phyloP scores from a whole-genome alignment of 352 stramenopile species.

The Phytopythium sindhum region DNA sequence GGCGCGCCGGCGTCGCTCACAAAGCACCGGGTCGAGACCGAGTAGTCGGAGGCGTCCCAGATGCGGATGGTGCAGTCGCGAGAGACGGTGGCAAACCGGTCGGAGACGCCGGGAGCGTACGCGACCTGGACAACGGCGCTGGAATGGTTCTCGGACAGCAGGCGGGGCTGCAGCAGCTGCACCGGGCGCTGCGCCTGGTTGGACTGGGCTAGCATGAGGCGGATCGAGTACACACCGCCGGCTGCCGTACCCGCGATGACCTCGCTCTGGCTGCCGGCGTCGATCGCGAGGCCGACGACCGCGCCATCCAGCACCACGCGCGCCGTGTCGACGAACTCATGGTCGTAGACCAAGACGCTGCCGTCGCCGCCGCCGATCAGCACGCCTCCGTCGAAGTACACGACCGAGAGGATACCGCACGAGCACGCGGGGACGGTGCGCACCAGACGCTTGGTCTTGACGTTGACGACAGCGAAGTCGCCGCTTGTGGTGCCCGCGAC shows the following conservation, averaged over 20 bases:
- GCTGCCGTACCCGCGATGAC: slow-evolving; percentile 72
- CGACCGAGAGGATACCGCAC: slow-evolving; percentile 69
- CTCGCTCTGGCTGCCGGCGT: slow-evolving; percentile 50
- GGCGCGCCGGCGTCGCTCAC: slow-evolving; percentile 63
- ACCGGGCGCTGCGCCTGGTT: slow-evolving; percentile 16
- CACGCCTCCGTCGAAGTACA: slow-evolving; percentile 38
- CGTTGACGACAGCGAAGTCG: slow-evolving; percentile 79
- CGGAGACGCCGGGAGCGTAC: slow-evolving; percentile 75
- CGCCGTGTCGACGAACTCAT: slow-evolving; percentile 68
- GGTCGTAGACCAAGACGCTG: slow-evolving; percentile 76
- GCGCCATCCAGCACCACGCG: slow-evolving; percentile 67
- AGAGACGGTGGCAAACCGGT: slow-evolving; percentile 89
- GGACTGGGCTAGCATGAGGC: slow-evolving; percentile 38
- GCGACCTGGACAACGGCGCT: slow-evolving; percentile 70
- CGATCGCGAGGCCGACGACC: slow-evolving; percentile 52
- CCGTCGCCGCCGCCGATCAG: slow-evolving; percentile 86
- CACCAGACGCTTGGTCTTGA: slow-evolving; percentile 68
- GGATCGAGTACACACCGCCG: slow-evolving; percentile 75
- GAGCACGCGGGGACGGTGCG: slow-evolving; percentile 78
- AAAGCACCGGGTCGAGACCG: slow-evolving; percentile 41
- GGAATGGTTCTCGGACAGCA: slow-evolving; percentile 77
- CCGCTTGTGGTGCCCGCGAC: slow-evolving; percentile 85
- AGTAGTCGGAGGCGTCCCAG: slow-evolving; percentile 90
- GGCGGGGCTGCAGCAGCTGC: slow-evolving; percentile 16
- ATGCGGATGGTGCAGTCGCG: slow-evolving; percentile 86